These are phyloP conservation scores for Talaromyces wortmannii DNA, from an alignment of 495 filamentous ascomycete species.

Conservation along the genomic window DNA sequence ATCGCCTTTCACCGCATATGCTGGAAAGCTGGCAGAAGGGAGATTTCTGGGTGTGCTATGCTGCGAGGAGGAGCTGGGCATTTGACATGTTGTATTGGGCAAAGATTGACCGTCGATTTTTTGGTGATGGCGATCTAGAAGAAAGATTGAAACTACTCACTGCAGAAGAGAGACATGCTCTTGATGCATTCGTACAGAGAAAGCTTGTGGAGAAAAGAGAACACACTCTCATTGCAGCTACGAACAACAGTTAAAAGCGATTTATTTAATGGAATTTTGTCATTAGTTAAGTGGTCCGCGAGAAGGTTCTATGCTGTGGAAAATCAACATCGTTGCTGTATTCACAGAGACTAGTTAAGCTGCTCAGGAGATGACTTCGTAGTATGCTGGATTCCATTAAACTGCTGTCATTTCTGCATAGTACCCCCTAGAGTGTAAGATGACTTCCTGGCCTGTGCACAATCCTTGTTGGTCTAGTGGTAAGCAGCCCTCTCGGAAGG, in stretches of 20 bases:
- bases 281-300: too few species aligned
- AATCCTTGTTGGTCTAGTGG: too few species aligned
- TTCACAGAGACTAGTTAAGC: too few species aligned
- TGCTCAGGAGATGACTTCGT: too few species aligned
- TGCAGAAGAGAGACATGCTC: constrained; percentile 4
- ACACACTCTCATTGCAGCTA: not conserved
- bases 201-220: constrained; percentile 2
- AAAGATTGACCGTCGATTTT: constrained; percentile 11
- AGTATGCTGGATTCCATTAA: too few species aligned
- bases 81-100: constrained; percentile 13
- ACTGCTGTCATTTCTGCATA: too few species aligned
- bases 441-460: too few species aligned
- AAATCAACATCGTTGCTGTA: too few species aligned
- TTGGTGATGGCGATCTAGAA: constrained; percentile 7
- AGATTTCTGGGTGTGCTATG: constrained; percentile 14
- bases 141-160: constrained; percentile 5
- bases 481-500: too few species aligned
- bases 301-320: too few species aligned
- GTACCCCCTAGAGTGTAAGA: too few species aligned
- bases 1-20: constrained; percentile 11
- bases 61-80: constrained; percentile 9
- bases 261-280: not conserved
- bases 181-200: constrained; percentile 6
- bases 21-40: constrained; percentile 11
- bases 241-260: not conserved